Conservation (phyloP, 331 rosid genomes). For the Rosa hybrid region DNA sequence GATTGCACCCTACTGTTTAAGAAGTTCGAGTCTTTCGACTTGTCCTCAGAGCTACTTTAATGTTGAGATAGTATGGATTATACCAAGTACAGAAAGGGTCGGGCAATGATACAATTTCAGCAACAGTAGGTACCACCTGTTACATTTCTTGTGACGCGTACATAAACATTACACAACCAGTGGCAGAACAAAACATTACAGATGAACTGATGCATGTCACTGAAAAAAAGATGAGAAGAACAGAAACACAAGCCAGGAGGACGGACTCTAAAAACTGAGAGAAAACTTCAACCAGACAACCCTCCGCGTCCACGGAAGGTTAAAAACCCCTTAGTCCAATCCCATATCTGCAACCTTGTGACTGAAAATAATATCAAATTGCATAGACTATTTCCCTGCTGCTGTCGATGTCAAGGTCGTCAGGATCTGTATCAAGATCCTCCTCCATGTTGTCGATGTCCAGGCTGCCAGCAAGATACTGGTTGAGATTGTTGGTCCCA, state of each 20-base stretch:
- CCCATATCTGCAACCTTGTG: slow-evolving; percentile 27
- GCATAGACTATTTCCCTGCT: slow-evolving; percentile 94
- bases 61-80: not conserved
- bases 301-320: not conserved
- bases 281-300: slow-evolving; percentile 7
- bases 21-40: not conserved
- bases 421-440: slow-evolving; percentile 75
- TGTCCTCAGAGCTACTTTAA: not conserved
- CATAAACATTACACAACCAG: slow-evolving; percentile 22
- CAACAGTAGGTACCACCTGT: not conserved
- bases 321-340: slow-evolving; percentile 28
- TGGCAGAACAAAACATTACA: slow-evolving; percentile 19
- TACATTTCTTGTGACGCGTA: slow-evolving; percentile 7
- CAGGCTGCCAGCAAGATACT: slow-evolving; percentile 73
- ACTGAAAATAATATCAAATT: slow-evolving; percentile 34
- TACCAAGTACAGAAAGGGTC: not conserved
- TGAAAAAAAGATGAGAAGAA: slow-evolving; percentile 11
- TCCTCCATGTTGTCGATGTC: slow-evolving; percentile 96
- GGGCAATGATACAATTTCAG: not conserved
- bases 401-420: slow-evolving; percentile 87
- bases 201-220: slow-evolving; percentile 17
- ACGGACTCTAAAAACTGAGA: slow-evolving; percentile 21
- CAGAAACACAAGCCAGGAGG: slow-evolving; percentile 24
- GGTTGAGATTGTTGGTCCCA: slow-evolving; percentile 63
- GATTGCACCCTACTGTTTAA: not conserved